Conservation (phyloP, 2,329 filamentous ascomycete genomes). For the Apiospora hydei region DNA sequence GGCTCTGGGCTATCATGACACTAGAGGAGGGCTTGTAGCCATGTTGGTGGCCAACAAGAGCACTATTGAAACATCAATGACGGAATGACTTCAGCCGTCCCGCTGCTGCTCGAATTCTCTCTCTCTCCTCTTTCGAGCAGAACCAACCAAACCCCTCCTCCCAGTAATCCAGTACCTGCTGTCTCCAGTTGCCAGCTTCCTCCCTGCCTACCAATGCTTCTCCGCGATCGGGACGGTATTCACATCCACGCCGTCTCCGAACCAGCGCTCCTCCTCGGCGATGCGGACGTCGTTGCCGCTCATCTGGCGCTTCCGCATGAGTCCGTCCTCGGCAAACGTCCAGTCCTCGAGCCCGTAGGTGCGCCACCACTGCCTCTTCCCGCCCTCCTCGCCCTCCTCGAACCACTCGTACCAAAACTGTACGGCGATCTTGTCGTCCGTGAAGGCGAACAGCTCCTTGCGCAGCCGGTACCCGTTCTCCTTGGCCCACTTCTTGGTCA, state of each 20-base stretch:
- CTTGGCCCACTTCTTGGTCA: constrained; percentile 76
- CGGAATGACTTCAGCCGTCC: neutral
- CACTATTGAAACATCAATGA: neutral
- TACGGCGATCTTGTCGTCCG: constrained; percentile 74
- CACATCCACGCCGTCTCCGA: constrained; percentile 72
- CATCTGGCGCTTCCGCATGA: constrained; percentile 79
- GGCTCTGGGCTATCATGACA: neutral
- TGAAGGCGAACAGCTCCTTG: constrained; percentile 85
- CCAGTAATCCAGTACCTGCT: too few species aligned
- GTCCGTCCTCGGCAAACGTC: constrained; percentile 74
- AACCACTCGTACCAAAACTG: constrained; percentile 92
- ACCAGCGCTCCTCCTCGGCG: constrained; percentile 70
- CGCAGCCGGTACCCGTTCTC: constrained; percentile 77
- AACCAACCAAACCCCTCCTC: too few species aligned
- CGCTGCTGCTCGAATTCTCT: neutral
- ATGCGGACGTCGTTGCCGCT: constrained; percentile 77
- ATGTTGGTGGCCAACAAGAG: neutral
- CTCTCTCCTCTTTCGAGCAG: neutral
- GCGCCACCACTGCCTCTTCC: constrained; percentile 74
- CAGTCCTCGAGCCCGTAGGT: constrained; percentile 86
- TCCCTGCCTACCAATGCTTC: constrained; percentile 67
- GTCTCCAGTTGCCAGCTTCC: neutral
- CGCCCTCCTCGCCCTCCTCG: constrained; percentile 59
- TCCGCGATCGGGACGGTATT: constrained; percentile 71
- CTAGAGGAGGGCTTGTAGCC: neutral